These are phyloP conservation scores for Kwoniella pini DNA, from an alignment of 768 basidiomycete species.

Conservation along the genomic window DNA sequence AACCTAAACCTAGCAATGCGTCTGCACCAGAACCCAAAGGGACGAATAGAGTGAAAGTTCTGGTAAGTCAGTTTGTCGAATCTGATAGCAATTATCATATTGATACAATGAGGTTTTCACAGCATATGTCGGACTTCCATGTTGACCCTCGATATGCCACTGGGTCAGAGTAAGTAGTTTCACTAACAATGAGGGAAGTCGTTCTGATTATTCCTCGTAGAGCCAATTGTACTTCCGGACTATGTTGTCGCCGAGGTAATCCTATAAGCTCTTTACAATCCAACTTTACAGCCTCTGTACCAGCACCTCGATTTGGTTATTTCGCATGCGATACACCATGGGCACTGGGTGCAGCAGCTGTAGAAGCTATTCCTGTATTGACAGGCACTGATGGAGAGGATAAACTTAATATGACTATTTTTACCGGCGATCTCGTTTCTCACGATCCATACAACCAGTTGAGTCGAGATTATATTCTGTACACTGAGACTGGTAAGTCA, in stretches of 20 bases:
- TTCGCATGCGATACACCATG: conserved; percentile 69
- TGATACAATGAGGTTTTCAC: background rate
- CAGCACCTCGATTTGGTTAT: conserved; percentile 70
- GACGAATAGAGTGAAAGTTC: conserved; percentile 66
- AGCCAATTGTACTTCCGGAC: conserved; percentile 68
- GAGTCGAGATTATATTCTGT: conserved; percentile 8
- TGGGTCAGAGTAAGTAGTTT: conserved; percentile 59
- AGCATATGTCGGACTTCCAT: conserved; percentile 74
- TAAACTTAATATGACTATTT: conserved; percentile 68
- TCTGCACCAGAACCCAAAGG: conserved; percentile 63
- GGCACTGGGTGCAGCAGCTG: conserved; percentile 63
- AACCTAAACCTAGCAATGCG: conserved; percentile 65
- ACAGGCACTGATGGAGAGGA: conserved; percentile 62
- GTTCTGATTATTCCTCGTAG: background rate
- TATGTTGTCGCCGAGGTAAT: conserved; percentile 66
- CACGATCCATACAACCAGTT: conserved; percentile 70
- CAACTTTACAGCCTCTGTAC: conserved; percentile 59
- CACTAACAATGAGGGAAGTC: background rate
- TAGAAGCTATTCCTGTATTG: conserved; percentile 69
- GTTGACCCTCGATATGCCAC: conserved; percentile 72
- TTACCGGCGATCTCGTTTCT: conserved; percentile 72
- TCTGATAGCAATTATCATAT: background rate
- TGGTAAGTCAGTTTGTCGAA: conserved; percentile 42
- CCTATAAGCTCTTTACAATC: conserved; percentile 56
- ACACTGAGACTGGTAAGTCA: conserved; percentile 20